These are phyloP conservation scores for Coriaria nepalensis DNA, from an alignment of 306 rosid species.

Conservation along the genomic window DNA sequence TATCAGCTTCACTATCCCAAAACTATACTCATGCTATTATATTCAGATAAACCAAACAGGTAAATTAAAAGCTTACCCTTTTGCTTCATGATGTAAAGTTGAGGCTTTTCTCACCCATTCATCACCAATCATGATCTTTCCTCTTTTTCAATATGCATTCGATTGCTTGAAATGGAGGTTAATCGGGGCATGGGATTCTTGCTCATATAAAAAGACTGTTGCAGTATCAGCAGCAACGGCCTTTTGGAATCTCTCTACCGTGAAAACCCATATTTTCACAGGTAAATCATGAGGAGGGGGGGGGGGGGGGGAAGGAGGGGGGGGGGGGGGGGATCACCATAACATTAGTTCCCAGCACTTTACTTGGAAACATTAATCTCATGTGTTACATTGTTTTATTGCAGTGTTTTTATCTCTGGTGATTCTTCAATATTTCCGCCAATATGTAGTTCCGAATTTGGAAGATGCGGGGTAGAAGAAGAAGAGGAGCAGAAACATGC, in stretches of 20 bases:
- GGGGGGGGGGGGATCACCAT: too few species aligned
- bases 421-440: slow-evolving; percentile 40
- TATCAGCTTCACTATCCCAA: slow-evolving; percentile 61
- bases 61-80: slow-evolving; percentile 3
- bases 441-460: slow-evolving; percentile 25
- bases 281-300: slow-evolving; percentile 20
- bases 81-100: background rate
- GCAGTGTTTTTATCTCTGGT: slow-evolving; percentile 77
- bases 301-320: too few species aligned
- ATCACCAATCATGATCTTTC: background rate
- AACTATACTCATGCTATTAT: slow-evolving; percentile 56
- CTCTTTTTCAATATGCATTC: slow-evolving; percentile 28
- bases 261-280: slow-evolving; percentile 58
- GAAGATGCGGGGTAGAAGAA: slow-evolving; percentile 32
- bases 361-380: background rate
- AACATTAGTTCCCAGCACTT: background rate
- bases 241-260: slow-evolving; percentile 70
- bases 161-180: slow-evolving; percentile 35
- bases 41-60: slow-evolving; percentile 52
- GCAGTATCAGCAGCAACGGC: slow-evolving; percentile 35
- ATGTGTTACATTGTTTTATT: slow-evolving; percentile 2
- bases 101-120: background rate
- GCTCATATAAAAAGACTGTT: slow-evolving; percentile 70
- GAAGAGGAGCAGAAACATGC: slow-evolving; percentile 15
- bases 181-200: slow-evolving; percentile 54